A percentile compares a stretch with the other conserved stretches of the same genome.
Evolutionary conservation across 176 grass and related monocot genomes (phyloP).

Genomic region (Alloteropsis semialata): DNA sequence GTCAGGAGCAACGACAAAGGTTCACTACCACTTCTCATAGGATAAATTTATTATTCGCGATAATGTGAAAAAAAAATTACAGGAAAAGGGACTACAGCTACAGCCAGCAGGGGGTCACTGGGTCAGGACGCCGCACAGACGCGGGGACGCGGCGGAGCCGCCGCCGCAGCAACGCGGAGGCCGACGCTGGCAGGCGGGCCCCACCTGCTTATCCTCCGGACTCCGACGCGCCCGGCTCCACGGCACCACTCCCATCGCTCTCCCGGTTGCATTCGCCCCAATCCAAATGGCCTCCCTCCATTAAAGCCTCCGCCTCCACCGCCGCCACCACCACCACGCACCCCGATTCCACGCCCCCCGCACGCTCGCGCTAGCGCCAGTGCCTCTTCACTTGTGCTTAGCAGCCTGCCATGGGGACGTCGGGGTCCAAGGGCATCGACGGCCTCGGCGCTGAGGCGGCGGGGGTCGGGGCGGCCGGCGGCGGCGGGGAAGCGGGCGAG

Average conservation of each 20-base stretch:
- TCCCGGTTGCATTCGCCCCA: constrained; percentile 15
- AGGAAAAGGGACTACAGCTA: too few relatives aligned
- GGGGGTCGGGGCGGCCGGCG: neutral
- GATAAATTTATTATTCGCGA: too few relatives aligned
- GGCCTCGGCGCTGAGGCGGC: neutral
- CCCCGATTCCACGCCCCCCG: neutral
- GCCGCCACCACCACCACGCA: neutral
- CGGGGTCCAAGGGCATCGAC: constrained; percentile 45
- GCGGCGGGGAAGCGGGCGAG: constrained; percentile 13
- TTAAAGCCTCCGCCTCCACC: neutral
- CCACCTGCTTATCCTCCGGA: neutral
- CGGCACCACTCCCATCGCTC: constrained; percentile 42
- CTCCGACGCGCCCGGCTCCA: constrained; percentile 2
- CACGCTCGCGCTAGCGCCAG: neutral
- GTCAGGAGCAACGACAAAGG: neutral
- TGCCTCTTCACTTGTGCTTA: neutral
- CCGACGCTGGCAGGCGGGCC: constrained; percentile 1
- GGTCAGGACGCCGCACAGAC: constrained; percentile 1
- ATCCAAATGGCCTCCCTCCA: constrained; percentile 31
- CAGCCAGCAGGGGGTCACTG: too few relatives aligned
- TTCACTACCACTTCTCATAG: neutral
- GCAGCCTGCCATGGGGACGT: constrained; percentile 51
- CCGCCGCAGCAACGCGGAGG: neutral
- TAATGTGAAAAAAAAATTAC: too few relatives aligned
- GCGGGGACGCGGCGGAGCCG: constrained; percentile 26